Evolutionary conservation across 352 stramenopile species (phyloP).

Genomic region (Nothophytophthora sp.): DNA sequence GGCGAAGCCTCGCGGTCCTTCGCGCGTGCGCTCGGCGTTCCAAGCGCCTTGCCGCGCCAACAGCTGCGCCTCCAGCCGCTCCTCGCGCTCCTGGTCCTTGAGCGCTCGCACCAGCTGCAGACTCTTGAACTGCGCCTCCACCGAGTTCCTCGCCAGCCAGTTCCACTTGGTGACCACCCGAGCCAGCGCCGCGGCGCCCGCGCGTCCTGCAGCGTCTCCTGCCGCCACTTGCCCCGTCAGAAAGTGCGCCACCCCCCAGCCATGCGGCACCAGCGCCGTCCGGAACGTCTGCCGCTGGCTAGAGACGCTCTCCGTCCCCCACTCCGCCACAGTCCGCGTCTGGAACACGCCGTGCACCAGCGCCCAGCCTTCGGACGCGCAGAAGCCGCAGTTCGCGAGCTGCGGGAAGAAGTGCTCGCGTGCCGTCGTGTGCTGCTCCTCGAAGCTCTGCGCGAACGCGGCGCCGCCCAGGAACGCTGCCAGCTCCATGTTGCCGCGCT

Average conservation of each 20-base stretch:
- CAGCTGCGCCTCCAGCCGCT: conserved; percentile 65
- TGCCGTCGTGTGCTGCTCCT: conserved; percentile 59
- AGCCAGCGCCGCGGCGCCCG: conserved; percentile 2
- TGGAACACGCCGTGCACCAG: conserved; percentile 81
- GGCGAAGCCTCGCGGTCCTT: conserved; percentile 74
- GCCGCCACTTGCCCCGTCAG: conserved; percentile 38
- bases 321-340: conserved; percentile 35
- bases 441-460: conserved; percentile 73
- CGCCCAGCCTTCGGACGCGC: conserved; percentile 67
- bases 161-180: conserved; percentile 31
- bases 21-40: conserved; percentile 59
- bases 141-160: conserved; percentile 68
- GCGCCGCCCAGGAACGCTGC: conserved; percentile 59
- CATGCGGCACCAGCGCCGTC: conserved; percentile 53
- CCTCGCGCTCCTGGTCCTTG: conserved; percentile 70
- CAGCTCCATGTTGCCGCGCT: conserved; percentile 47
- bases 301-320: neutral
- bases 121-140: conserved; percentile 77
- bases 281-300: conserved; percentile 16
- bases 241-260: conserved; percentile 81
- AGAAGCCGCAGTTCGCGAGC: conserved; percentile 53
- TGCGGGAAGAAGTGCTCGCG: conserved; percentile 59
- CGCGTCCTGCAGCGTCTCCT: conserved; percentile 3
- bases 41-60: conserved; percentile 61
- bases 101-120: conserved; percentile 63